phyloP scores from a whole-genome alignment of 768 basidiomycete species.

The Candolleomyces aberdarensis region DNA sequence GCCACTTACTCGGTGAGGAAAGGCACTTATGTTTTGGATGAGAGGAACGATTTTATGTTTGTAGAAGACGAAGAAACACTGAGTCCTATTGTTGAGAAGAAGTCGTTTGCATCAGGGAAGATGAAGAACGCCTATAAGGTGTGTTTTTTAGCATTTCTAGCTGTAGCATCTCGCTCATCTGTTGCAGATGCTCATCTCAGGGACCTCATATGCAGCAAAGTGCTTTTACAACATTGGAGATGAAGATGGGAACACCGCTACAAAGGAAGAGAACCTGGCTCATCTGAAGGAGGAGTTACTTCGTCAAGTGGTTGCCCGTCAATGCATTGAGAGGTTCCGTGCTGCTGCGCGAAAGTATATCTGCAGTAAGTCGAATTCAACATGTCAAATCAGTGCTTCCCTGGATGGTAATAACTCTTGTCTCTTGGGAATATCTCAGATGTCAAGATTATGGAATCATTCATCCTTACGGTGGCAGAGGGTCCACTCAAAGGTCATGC shows the following conservation, averaged over 20 bases:
- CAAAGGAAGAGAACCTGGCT: neutral
- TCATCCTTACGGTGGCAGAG: neutral
- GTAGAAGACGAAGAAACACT: neutral
- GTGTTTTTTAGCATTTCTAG: neutral
- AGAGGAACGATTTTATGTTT: neutral
- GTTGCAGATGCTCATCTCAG: neutral
- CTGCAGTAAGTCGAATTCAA: neutral
- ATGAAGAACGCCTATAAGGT: conserved; percentile 1
- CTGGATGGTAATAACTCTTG: no score
- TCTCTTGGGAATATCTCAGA: neutral
- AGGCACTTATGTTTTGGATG: neutral
- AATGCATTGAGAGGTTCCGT: neutral
- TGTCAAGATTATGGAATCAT: neutral
- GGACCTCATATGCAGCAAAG: neutral
- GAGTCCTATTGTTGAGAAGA: neutral
- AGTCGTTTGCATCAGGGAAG: neutral
- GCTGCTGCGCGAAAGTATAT: no score
- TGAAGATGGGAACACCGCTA: neutral
- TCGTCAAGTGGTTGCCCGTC: neutral
- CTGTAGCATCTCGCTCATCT: neutral
- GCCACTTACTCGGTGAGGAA: neutral
- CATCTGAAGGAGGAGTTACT: neutral
- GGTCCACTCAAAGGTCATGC: neutral
- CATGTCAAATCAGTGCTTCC: neutral
- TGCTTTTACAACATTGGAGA: conserved; percentile 1